phyloP scores from a whole-genome alignment of 208 protist species.

The Trypanosoma brucei region DNA sequence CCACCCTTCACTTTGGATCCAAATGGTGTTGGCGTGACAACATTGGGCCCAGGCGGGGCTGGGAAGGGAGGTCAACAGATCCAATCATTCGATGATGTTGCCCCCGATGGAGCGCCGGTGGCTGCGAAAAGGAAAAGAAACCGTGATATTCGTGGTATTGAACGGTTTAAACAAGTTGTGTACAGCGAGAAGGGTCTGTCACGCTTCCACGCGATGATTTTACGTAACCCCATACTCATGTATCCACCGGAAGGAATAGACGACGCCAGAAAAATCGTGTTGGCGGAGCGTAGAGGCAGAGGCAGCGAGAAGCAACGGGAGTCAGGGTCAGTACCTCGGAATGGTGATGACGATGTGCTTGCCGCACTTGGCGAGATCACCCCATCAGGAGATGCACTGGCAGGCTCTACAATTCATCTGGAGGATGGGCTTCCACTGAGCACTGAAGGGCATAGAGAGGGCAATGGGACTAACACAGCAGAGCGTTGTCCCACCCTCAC shows the following conservation, averaged over 20 bases:
- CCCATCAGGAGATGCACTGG: not conserved
- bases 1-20: slow-evolving; percentile 43
- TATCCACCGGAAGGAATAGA: slow-evolving; percentile 73
- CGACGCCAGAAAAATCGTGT: slow-evolving; percentile 30
- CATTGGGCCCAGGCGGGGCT: slow-evolving; percentile 8
- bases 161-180: slow-evolving; percentile 59
- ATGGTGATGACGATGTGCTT: not conserved
- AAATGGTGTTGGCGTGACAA: slow-evolving; percentile 23
- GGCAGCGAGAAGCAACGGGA: not conserved
- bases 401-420: not conserved
- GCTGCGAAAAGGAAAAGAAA: slow-evolving; percentile 55
- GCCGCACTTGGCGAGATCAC: not conserved
- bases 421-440: not conserved
- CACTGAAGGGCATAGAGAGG: not conserved
- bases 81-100: not conserved
- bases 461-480: slow-evolving; percentile 7
- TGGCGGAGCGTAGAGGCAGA: not conserved
- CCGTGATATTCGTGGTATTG: slow-evolving; percentile 64
- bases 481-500: not conserved
- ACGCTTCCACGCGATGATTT: slow-evolving; percentile 72
- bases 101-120: not conserved
- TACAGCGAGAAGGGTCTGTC: slow-evolving; percentile 72
- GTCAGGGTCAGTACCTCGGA: not conserved
- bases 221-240: slow-evolving; percentile 69
- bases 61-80: slow-evolving; percentile 5